phyloP scores from a whole-genome alignment of 257 asterid species.

The Nicotiana otophora region DNA sequence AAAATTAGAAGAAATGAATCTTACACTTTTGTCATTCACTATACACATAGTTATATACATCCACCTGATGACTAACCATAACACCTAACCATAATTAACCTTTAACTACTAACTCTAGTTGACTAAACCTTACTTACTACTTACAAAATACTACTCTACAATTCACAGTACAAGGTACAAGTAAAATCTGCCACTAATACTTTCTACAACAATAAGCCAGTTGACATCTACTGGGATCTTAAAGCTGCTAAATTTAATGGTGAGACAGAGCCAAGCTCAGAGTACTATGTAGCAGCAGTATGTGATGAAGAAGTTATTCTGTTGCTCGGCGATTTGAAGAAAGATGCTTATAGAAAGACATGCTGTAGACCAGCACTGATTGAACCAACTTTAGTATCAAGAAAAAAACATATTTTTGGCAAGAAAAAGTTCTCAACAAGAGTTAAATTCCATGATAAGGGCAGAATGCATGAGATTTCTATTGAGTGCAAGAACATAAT shows the following conservation, averaged over 20 bases:
- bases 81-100: no score
- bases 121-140: no score
- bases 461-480: constrained; percentile 68
- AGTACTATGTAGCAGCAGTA: constrained; percentile 81
- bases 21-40: no score
- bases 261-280: constrained; percentile 73
- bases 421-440: constrained; percentile 59
- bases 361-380: constrained; percentile 74
- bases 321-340: constrained; percentile 67
- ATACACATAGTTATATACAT: no score
- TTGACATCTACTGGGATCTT: constrained; percentile 82
- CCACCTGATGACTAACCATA: no score
- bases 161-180: no score
- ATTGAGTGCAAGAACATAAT: constrained; percentile 62
- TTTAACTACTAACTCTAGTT: no score
- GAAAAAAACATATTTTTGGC: constrained; percentile 83
- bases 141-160: no score
- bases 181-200: no score
- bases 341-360: constrained; percentile 85
- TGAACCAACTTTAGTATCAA: constrained; percentile 73
- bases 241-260: constrained; percentile 72
- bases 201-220: no score
- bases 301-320: constrained; percentile 69
- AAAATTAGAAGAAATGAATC: no score
- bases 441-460: constrained; percentile 71